Conservation (phyloP, 805 yeast genomes). For the Saturnispora serradocipensis region DNA sequence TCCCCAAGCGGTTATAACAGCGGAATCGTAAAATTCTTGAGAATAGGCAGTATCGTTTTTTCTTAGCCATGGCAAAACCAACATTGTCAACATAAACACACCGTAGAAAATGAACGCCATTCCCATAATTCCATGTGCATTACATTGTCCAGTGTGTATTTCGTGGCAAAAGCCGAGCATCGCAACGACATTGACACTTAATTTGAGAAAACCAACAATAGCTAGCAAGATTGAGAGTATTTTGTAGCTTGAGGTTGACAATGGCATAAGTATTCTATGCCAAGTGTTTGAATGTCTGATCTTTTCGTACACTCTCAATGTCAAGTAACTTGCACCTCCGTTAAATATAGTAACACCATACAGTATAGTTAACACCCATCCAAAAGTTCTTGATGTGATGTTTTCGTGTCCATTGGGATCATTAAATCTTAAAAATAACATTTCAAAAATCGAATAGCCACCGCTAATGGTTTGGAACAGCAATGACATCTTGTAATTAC, state of each 20-base stretch:
- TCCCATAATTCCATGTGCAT: constrained; percentile 98
- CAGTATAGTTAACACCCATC: constrained; percentile 48
- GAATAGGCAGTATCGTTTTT: constrained; percentile 41
- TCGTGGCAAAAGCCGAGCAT: constrained; percentile 82
- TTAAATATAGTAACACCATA: constrained; percentile 40
- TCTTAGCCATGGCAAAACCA: constrained; percentile 69
- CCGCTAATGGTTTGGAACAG: constrained; percentile 38
- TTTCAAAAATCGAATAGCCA: constrained; percentile 47
- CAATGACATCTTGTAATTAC: constrained; percentile 35
- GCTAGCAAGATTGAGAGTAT: constrained; percentile 37
- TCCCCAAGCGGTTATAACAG: constrained; percentile 82
- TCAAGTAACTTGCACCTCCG: constrained; percentile 41
- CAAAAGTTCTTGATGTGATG: constrained; percentile 56
- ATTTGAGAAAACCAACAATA: constrained; percentile 68
- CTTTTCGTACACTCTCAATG: constrained; percentile 15
- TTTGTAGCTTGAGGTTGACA: constrained; percentile 32
- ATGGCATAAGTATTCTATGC: constrained; percentile 32
- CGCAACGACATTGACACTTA: constrained; percentile 74
- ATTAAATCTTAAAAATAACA: constrained; percentile 49
- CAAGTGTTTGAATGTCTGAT: constrained; percentile 26
- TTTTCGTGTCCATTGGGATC: constrained; percentile 62
- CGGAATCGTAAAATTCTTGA: constrained; percentile 80
- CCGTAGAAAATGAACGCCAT: constrained; percentile 79
- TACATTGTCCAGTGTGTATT: constrained; percentile 83
- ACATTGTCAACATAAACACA: constrained; percentile 52